Percentiles rank a stretch among this genome's conserved stretches.
phyloP scores from a whole-genome alignment of 768 basidiomycete genomes.

The Kwoniella sp. region DNA sequence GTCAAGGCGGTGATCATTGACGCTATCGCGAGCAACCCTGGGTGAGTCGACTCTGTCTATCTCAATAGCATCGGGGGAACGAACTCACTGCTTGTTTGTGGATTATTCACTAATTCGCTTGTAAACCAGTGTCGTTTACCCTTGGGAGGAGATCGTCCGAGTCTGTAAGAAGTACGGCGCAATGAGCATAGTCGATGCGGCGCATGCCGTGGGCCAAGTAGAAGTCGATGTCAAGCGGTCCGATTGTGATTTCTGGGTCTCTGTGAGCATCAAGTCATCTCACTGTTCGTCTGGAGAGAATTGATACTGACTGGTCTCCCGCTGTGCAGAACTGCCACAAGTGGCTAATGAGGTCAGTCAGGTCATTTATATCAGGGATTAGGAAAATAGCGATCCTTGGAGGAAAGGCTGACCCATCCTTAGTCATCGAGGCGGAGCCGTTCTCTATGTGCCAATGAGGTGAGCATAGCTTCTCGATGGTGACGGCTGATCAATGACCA shows the following conservation, averaged over 20 bases:
- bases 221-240: slow-evolving; percentile 63
- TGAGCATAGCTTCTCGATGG: slow-evolving; percentile 42
- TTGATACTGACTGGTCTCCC: not conserved
- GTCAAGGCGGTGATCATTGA: slow-evolving; percentile 70
- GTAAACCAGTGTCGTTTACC: slow-evolving; percentile 60
- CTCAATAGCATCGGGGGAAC: no score
- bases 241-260: slow-evolving; percentile 75
- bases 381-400: no score
- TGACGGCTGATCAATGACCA: not conserved
- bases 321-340: slow-evolving; percentile 73
- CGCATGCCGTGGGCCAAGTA: slow-evolving; percentile 73
- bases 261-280: slow-evolving; percentile 63
- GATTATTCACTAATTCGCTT: not conserved
- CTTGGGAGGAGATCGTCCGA: slow-evolving; percentile 71
- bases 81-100: no score
- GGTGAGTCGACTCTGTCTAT: slow-evolving; percentile 32
- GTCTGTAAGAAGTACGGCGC: slow-evolving; percentile 68
- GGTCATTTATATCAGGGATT: not conserved
- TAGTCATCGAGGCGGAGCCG: slow-evolving; percentile 64
- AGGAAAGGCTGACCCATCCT: slow-evolving; percentile 9
- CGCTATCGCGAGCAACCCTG: slow-evolving; percentile 66
- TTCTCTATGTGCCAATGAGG: slow-evolving; percentile 73
- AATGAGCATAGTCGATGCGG: slow-evolving; percentile 74
- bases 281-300: not conserved
- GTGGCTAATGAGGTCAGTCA: slow-evolving; percentile 65